phyloP scores from a whole-genome alignment of 257 asterid genomes.

The Solanum clarkiae region DNA sequence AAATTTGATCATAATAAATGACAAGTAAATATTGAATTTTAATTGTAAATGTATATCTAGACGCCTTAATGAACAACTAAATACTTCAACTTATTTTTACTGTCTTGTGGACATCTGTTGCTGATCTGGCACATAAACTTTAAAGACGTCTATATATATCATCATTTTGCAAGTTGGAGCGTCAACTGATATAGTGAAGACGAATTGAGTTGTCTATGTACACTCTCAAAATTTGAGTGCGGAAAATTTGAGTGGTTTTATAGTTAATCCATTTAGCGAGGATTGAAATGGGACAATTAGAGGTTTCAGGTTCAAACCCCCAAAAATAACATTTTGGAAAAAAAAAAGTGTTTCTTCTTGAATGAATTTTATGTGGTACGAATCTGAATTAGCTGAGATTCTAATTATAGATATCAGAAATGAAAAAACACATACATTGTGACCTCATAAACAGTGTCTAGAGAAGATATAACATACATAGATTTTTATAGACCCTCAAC shows the following conservation, averaged over 20 bases:
- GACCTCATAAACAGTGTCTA: neutral
- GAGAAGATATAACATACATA: neutral
- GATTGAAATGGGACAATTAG: neutral
- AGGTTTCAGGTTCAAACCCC: neutral
- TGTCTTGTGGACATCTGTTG: neutral
- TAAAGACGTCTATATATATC: neutral
- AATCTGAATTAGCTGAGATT: neutral
- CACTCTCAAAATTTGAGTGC: too few relatives aligned
- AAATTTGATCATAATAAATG: neutral
- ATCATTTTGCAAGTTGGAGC: neutral
- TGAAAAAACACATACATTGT: neutral
- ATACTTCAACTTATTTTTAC: neutral
- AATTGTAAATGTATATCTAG: too few relatives aligned
- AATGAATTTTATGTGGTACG: neutral
- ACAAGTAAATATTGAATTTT: neutral
- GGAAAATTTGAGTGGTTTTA: neutral
- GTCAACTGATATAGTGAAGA: neutral
- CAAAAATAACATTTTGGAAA: neutral
- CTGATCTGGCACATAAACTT: neutral
- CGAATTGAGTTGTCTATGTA: neutral
- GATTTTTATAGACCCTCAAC: neutral
- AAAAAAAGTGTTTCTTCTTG: neutral
- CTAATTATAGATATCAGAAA: too few relatives aligned
- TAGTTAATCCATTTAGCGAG: neutral
- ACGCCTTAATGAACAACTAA: too few relatives aligned